Base-by-base conservation (phyloP, 306 rosid genomes). In the Quercus cerris region DNA sequence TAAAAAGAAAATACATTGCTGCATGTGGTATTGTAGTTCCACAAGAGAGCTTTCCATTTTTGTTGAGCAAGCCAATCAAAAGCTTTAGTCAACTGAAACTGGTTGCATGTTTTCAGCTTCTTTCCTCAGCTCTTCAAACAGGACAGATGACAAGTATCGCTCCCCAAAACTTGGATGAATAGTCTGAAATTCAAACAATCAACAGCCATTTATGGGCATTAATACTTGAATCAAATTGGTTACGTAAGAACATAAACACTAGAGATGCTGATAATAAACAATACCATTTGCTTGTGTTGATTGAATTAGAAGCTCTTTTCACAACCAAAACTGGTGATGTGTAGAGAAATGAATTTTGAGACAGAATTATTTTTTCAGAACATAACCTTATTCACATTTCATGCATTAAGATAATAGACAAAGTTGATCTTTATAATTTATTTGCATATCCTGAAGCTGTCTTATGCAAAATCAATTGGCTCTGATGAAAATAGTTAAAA, bases 51-150 rank as follows among this genome's bases (percentile, higher is more conserved):
- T 35, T 75, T 73, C 69, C 63, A 12, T 22, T 13, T 41, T 41
- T 41, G 46, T 10, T 28, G 59, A 66, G 23, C 28, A 20, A 8
- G 18, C 17, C 15, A n/a, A 62, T 35, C 35, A 31, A 5, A 18
- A 38, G 3, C 62, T 19, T 90, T 76, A 94, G 81, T 94, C 97
- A 71, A 95, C 98, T 11, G 97, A 14, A 67, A 95, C 99, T 55
- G 99, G 99, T 74, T 95, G 92, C 99, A 95, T 95, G 81, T 95
- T 95, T 80, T 91, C 98, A 1, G 98, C 97, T 72, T 95, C 99
- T 1, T 81, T 84, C 72, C 97, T 86, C 77, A 95, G 88, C 54
- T 93, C 97, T 85, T 95, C 68, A 78, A 93, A 95, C 84, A 95
- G 74, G 25, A 93, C 96, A 33, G 99, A 93, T 23, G 99, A 95